Base-by-base conservation (phyloP, 164 flowering plant species). In the Sedum album region DNA sequence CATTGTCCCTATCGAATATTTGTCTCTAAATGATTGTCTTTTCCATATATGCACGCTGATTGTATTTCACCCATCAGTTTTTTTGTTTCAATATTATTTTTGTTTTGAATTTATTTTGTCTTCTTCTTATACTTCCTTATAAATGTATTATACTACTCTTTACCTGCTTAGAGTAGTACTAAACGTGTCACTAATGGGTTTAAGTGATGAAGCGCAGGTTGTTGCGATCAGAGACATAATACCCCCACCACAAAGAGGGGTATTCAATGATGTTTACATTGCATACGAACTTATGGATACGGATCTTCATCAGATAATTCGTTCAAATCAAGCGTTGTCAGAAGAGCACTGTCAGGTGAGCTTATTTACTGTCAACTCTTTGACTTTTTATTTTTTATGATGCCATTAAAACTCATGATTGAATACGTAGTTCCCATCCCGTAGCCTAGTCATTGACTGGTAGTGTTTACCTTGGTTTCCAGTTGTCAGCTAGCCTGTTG, bases 241-340 rank as follows among this genome's bases (percentile, higher is more conserved):
- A 66, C 98, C 97, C 48, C 96, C 98, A 20, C 93, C 98, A 3
- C 83, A 77, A 68, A 79, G 97, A 75, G 84, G 79, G 26, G 30
- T 70, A 15, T 91, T 93, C 75, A 89, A 91, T 83, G 98, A 93
- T 84, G 98, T 93, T 68, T 93, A 93, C 73, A 93, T 93, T 69
- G 96, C 98, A 42, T 93, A 93, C 77, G 98, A 93, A 78, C 87
- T 91, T 36, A 93, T 93, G 98, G 98, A 93, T 78, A 90, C 97
- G 69, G 98, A 93, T 78, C 89, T 93, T 70, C 97, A 93, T 77
- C 98, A 93, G 75, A 91, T 93, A 60, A 93, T 93, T 70, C 96
- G 97, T 41, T 93, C 98, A 41, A 93, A 93, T 77, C 98, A 91
- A 81, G 86, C 81, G 63, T 74, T 93, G 68, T 91, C 98, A 3